Evolutionary conservation across 2,329 filamentous ascomycete genomes (phyloP).

Genomic region (Septoria linicola): DNA sequence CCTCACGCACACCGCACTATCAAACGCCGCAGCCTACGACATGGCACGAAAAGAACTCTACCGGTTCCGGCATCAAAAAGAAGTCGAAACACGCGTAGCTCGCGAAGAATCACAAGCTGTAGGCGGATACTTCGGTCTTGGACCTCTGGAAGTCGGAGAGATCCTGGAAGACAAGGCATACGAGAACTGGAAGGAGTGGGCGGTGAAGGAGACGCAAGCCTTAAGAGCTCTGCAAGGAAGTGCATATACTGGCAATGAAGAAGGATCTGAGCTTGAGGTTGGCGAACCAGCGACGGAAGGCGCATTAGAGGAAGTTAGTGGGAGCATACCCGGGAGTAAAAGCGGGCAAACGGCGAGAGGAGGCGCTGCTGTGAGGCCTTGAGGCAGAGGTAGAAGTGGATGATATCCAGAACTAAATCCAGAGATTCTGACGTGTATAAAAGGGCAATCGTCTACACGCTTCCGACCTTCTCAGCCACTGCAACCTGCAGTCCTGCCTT

Average conservation of each 20-base stretch:
- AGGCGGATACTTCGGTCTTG: constrained; percentile 85
- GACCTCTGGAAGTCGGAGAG: constrained; percentile 73
- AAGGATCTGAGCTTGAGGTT: constrained; percentile 34
- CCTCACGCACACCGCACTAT: constrained; percentile 53
- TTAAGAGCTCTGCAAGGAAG: constrained; percentile 50
- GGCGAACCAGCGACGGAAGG: constrained; percentile 37
- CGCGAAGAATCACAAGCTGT: constrained; percentile 82
- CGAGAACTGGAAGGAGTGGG: constrained; percentile 85
- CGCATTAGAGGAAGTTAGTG: constrained; percentile 39
- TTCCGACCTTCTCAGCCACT: background rate
- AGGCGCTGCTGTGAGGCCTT: constrained; percentile 41
- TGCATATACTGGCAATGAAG: constrained; percentile 42
- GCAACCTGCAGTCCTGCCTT: too few species aligned
- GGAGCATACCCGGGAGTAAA: constrained; percentile 35
- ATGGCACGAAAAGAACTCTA: constrained; percentile 88
- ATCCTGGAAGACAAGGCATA: constrained; percentile 75
- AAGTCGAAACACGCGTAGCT: constrained; percentile 78
- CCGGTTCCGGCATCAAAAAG: constrained; percentile 73
- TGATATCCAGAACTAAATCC: constrained; percentile 16
- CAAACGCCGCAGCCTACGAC: constrained; percentile 72
- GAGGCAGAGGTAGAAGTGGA: constrained; percentile 15
- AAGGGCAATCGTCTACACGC: background rate
- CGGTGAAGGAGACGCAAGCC: constrained; percentile 53
- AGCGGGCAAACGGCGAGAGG: constrained; percentile 40
- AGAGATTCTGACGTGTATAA: constrained; percentile 7